Evolutionary conservation across 345 rosid genomes (phyloP).

Genomic region (Carallia brachiata): DNA sequence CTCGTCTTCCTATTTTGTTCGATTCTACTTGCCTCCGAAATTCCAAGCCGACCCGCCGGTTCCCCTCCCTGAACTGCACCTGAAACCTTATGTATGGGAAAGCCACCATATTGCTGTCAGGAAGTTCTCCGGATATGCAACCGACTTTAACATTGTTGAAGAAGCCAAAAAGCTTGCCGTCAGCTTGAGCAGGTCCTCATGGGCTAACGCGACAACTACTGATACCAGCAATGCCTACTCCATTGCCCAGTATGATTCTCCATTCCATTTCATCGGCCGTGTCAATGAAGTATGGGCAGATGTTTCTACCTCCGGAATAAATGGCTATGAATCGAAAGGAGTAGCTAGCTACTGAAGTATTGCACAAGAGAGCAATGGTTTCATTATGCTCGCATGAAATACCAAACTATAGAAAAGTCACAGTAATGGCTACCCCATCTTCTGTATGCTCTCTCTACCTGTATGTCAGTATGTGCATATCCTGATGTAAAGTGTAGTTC

Average conservation of each 20-base stretch:
- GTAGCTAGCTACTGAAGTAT: conserved; percentile 40
- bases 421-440: background rate
- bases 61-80: conserved; percentile 52
- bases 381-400: background rate
- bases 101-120: conserved; percentile 54
- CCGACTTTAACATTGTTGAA: conserved; percentile 39
- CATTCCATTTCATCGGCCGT: conserved; percentile 53
- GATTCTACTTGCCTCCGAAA: conserved; percentile 52
- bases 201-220: conserved; percentile 39
- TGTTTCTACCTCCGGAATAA: conserved; percentile 28
- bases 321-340: conserved; percentile 22
- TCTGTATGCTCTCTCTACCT: background rate
- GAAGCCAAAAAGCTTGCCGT: conserved; percentile 51
- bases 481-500: background rate
- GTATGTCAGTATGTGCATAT: background rate
- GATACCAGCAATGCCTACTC: conserved; percentile 50
- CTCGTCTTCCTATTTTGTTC: conserved; percentile 51
- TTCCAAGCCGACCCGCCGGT: conserved; percentile 56
- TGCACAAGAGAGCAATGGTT: background rate
- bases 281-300: conserved; percentile 71
- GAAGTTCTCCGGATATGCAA: conserved; percentile 63
- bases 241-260: conserved; percentile 63
- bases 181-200: conserved; percentile 57
- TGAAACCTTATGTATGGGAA: conserved; percentile 41
- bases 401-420: background rate